Base-by-base conservation (phyloP, 768 basidiomycete species). In the Gymnopilus dilepis region DNA sequence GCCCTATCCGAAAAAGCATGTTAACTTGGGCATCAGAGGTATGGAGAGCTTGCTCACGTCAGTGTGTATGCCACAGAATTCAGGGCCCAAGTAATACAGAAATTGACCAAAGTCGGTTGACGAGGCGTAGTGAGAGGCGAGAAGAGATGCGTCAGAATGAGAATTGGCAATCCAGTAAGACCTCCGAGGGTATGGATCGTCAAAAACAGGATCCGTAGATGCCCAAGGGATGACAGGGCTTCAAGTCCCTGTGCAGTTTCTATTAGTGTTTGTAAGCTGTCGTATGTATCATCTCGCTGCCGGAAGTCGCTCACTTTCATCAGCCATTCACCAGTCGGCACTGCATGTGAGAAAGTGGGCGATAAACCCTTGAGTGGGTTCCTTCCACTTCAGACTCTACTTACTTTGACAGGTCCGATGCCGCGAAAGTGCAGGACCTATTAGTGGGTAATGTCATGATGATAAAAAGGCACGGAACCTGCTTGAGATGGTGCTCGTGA, bases 71-170 rank as follows among this genome's bases (percentile, higher is more conserved):
- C 73, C 59, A 86, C 67, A 5, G 86, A 86, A 65, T 81, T 86
- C 41, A 87, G 64, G 9, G 82, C 77, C 84, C 84, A 84, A 47
- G 81, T 77, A n/a, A 82, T 55, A 59, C 84, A 86, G 62, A 87
- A 82, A 61, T 88, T 87, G 61, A 86, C 70, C 65, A 87, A 76
- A 1, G 81, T 80, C 0, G 84, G 82, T 56, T 82, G 83, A 57
- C 82, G 80, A 37, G 74, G 70, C 26, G 80, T 69, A 42, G 74
- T 77, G 65, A 50, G 47, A 50, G 76, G 81, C 12, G 77, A 79
- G 22, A 79, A 60, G 17, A 82, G 65, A 51, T 80, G 80, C 11
- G 81, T 84, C 12, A 77, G 61, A 31, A 87, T 70, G 38, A 86
- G 73, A 9, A 83, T 61, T 13, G 83, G 84, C 12, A 86, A 71